phyloP scores from a whole-genome alignment of 2,329 filamentous ascomycete species.

The Aspergillus brasiliensis region DNA sequence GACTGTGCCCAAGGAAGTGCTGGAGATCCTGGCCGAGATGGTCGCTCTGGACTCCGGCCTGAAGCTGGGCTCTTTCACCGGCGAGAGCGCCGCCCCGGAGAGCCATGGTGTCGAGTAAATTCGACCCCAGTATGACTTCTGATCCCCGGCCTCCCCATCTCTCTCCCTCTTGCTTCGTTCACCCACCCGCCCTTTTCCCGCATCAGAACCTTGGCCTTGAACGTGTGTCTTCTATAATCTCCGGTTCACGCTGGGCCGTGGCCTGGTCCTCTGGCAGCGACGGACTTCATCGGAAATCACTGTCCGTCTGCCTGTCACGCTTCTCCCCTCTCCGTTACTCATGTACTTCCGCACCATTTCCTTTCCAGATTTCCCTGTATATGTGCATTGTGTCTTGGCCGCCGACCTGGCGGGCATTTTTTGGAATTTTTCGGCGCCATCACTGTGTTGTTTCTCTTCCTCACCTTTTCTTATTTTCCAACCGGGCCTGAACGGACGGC shows the following conservation, averaged over 20 bases:
- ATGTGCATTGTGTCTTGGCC: slow-evolving; percentile 39
- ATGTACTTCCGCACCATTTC: slow-evolving; percentile 16
- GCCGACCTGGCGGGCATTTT: slow-evolving; percentile 27
- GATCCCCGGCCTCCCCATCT: slow-evolving; percentile 16
- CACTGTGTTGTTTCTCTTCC: slow-evolving; percentile 16
- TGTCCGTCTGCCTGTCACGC: slow-evolving; percentile 5
- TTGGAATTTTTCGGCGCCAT: slow-evolving; percentile 38
- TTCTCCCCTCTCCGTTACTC: slow-evolving; percentile 29
- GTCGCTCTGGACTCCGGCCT: slow-evolving; percentile 84
- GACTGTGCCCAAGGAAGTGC: slow-evolving; percentile 94
- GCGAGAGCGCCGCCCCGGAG: slow-evolving; percentile 35
- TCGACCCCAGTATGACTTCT: slow-evolving; percentile 6
- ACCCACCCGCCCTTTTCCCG: slow-evolving; percentile 17
- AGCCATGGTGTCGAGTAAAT: slow-evolving; percentile 42
- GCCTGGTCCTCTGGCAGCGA: slow-evolving; percentile 20
- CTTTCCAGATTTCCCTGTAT: slow-evolving; percentile 25
- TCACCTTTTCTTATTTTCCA: slow-evolving; percentile 13
- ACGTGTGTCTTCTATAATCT: slow-evolving; percentile 17
- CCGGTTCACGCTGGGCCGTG: slow-evolving; percentile 28
- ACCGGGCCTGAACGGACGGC: neutral
- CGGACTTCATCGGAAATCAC: slow-evolving; percentile 14
- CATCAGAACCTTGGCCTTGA: slow-evolving; percentile 18
- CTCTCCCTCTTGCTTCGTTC: slow-evolving; percentile 10
- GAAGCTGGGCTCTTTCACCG: slow-evolving; percentile 57
- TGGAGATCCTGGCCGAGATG: slow-evolving; percentile 97